A percentile compares a stretch with the other conserved stretches of the same genome.
Conservation (phyloP, 2,329 filamentous ascomycete genomes). For the Zasmidium citrigriseum region DNA sequence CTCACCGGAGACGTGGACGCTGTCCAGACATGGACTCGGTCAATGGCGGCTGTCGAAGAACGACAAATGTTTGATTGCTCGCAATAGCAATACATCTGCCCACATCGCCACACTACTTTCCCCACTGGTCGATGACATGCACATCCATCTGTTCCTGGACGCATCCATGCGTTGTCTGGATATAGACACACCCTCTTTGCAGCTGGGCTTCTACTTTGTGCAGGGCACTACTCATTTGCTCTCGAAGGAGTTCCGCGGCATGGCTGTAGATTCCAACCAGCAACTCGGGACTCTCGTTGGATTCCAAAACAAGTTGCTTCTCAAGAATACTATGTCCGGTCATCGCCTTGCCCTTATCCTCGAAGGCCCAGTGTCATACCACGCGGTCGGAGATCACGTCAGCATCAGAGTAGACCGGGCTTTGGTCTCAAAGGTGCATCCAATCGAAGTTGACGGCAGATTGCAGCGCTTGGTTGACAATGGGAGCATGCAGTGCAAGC, state of each 20-base stretch:
- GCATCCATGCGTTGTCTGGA: not conserved
- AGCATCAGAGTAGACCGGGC: constrained; percentile 35
- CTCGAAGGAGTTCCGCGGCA: constrained; percentile 24
- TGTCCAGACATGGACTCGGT: constrained; percentile 34
- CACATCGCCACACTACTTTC: constrained; percentile 54
- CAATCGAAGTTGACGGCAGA: constrained; percentile 57
- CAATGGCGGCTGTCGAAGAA: constrained; percentile 36
- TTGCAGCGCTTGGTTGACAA: constrained; percentile 61
- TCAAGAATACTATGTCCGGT: constrained; percentile 36
- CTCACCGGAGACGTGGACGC: constrained; percentile 12
- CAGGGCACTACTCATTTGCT: not conserved
- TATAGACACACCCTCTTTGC: constrained; percentile 12
- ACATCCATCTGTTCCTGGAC: constrained; percentile 17
- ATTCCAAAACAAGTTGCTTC: constrained; percentile 58
- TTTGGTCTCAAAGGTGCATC: constrained; percentile 52
- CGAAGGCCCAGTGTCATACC: constrained; percentile 28
- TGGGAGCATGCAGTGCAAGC: constrained; percentile 39
- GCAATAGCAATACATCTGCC: constrained; percentile 36
- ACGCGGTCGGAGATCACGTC: constrained; percentile 48
- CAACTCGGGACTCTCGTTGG: constrained; percentile 63
- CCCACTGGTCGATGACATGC: constrained; percentile 13
- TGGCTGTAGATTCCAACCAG: constrained; percentile 52
- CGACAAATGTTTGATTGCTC: constrained; percentile 7
- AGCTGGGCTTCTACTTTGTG: constrained; percentile 1
- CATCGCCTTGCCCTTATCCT: constrained; percentile 56